Evolutionary conservation across 2,329 filamentous ascomycete species (phyloP), one percentile per base, ranked within the genome.

Genomic region (Penicillium digitatum): DNA sequence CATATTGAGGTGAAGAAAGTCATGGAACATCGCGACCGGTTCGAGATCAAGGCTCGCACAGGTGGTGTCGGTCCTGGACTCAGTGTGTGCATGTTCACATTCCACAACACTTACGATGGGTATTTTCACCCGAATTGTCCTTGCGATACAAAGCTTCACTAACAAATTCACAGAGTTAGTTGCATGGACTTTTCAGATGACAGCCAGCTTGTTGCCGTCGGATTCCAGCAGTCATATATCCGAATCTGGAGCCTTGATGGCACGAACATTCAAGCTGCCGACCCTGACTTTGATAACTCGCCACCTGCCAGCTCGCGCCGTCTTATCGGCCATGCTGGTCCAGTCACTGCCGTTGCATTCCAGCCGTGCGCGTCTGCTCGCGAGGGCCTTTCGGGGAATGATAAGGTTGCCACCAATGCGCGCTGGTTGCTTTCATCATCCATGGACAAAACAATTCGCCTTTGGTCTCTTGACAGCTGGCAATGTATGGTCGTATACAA

Each of bases 131-230:
- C 57, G 57, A 50, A 53, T 56, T 10, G 8, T 42, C 10, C 10
- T 39, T 12, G 24, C 3, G 5, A 18, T 5, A 12, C 7, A 8
- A 2, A 40, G 20, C n/a, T 45, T 48, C 56, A 47, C 65, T 73
- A 56, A 72, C 57, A 47, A 34, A 32, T 51, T 11, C 40, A 26
- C 58, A 93, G 89, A 53, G 83, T 96, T 56, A 91, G 90, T n/a
- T 95, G 89, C 69, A 85, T 97, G 70, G 93, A 97, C 67, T 96
- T 99, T 69, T 96, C 93, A 0, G 89, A 93, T 51, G 94, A 99
- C 69, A 87, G 90, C 59, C 82, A 87, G 61, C 82, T 97, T 27
- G 89, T 94, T 35, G 94, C 94, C 24, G 89, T 87, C 22, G 95
- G 94, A 27, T 96, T 92, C 45, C 86, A 88, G 52, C 92, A 97